Base-by-base conservation (phyloP, 805 yeast species). In the Blastobotrys chiropterorum region DNA sequence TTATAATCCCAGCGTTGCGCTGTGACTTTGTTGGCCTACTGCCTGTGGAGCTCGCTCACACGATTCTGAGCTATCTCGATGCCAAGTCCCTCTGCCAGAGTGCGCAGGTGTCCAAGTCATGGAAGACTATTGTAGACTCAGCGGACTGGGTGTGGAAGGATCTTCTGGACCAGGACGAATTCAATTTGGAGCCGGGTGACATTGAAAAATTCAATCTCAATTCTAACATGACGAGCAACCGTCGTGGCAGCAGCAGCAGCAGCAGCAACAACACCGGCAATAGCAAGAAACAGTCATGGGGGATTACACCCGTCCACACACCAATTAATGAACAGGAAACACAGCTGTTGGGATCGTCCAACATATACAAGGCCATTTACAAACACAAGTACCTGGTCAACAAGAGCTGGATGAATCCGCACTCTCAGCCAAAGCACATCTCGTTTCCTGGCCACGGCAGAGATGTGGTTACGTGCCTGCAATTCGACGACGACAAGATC, bases 391-490 rank as follows among this genome's bases (percentile, higher is more conserved):
- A 70, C 22, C 65, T 78, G 7, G 80, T 86, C 39, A 73, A 81
- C 42, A 71, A 73, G 50, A 80, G 94, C 64, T 94, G 99, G 98
- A 85, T 81, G 78, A 76, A 83, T 59, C 85, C 90, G 1, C 68
- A 68, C 17, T 85, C 78, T 62, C 73, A 70, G 48, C 97, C 98
- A 1, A 76, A 74, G 53, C 75, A 83, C 53, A 79, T 82, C 2
- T 79, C 86, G 14, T 75, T 85, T 7, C 75, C 79, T 13, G 88
- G 87, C 3, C 89, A 83, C 61, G 88, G 88, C 51, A 72, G 80
- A 22, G 83, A 83, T 61, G 95, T 92, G n/a, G 94, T 94, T 2
- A 94, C 99, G 0, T 94, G 98, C 63, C 72, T 94, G 55, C 97
- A 90, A 67, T 89, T 90, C 67, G 97, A 90, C 64, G 89, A 86